A percentile compares a stretch with the other conserved stretches of the same genome.
These are phyloP conservation scores for Puya raimondii DNA, from an alignment of 176 grass and related monocot genomes.

Conservation along the genomic window DNA sequence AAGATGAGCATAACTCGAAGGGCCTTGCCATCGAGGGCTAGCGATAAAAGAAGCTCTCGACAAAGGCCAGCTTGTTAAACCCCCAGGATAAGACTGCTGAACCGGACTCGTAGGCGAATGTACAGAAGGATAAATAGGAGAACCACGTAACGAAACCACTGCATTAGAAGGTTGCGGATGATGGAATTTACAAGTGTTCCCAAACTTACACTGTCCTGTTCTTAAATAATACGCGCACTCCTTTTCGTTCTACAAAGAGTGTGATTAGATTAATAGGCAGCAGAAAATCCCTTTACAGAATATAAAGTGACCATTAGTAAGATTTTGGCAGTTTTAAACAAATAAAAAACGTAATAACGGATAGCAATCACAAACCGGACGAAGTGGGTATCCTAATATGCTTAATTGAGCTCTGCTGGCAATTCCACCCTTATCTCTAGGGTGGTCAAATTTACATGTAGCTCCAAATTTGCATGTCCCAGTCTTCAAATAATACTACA, in stretches of 20 bases:
- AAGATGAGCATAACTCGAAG: slow-evolving; percentile 83
- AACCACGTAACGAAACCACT: slow-evolving; percentile 46
- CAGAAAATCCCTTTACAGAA: slow-evolving; percentile 1
- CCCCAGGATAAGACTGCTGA: slow-evolving; percentile 58
- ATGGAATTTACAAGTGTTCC: slow-evolving; percentile 99
- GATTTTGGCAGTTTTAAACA: not conserved
- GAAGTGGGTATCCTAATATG: slow-evolving; percentile 83
- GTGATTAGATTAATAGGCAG: slow-evolving; percentile 17
- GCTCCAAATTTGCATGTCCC: slow-evolving; percentile 99
- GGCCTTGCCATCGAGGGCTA: slow-evolving; percentile 86
- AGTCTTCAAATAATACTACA: slow-evolving; percentile 89
- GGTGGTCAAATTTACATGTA: slow-evolving; percentile 99
- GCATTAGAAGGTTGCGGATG: slow-evolving; percentile 78
- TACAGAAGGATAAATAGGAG: slow-evolving; percentile 89
- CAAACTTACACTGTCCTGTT: slow-evolving; percentile 98
- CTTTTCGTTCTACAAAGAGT: slow-evolving; percentile 63
- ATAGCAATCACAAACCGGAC: slow-evolving; percentile 54
- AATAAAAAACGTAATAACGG: slow-evolving; percentile 5
- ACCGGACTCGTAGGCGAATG: slow-evolving; percentile 53
- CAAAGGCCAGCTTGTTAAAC: slow-evolving; percentile 65
- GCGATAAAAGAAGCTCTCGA: slow-evolving; percentile 89
- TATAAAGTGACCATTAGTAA: slow-evolving; percentile 2
- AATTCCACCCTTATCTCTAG: slow-evolving; percentile 96
- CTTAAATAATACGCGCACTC: slow-evolving; percentile 98
- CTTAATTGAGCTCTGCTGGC: slow-evolving; percentile 65